Evolutionary conservation across 768 basidiomycete species (phyloP).

Genomic region (Clavaria fumosa): DNA sequence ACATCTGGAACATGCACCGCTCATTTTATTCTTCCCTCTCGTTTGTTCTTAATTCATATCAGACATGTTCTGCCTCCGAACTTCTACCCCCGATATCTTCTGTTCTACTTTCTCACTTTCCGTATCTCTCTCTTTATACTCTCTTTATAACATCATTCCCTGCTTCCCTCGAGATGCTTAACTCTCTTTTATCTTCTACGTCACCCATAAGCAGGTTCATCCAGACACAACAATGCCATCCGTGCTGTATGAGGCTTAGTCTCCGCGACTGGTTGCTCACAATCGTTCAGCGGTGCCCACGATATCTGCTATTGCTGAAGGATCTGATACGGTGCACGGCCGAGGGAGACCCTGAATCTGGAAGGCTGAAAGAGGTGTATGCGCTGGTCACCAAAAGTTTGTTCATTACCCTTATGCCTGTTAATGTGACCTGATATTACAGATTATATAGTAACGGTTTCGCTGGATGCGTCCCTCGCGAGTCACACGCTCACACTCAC

Average conservation of each 20-base stretch:
- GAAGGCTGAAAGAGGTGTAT: slow-evolving; percentile 41
- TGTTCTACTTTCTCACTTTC: slow-evolving; percentile 66
- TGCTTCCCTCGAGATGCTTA: slow-evolving; percentile 41
- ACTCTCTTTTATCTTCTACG: slow-evolving; percentile 33
- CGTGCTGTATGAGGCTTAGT: slow-evolving; percentile 56
- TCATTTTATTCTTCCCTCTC: slow-evolving; percentile 53
- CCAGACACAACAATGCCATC: slow-evolving; percentile 47
- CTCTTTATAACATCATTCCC: slow-evolving; percentile 76
- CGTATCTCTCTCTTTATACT: slow-evolving; percentile 76
- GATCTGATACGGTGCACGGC: slow-evolving; percentile 62
- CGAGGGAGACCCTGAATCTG: slow-evolving; percentile 50
- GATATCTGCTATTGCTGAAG: slow-evolving; percentile 71
- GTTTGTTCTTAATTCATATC: slow-evolving; percentile 21
- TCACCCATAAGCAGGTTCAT: slow-evolving; percentile 43
- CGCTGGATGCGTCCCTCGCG: slow-evolving; percentile 66
- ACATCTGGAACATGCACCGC: slow-evolving; percentile 81
- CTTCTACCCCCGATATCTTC: slow-evolving; percentile 25
- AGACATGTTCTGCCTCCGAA: slow-evolving; percentile 4
- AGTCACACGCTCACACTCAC: slow-evolving; percentile 63
- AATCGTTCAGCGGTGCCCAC: slow-evolving; percentile 76
- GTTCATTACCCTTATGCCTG: slow-evolving; percentile 10
- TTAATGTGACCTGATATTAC: slow-evolving; percentile 3
- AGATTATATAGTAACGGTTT: slow-evolving; percentile 44
- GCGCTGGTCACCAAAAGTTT: slow-evolving; percentile 62
- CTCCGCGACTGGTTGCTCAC: slow-evolving; percentile 77